phyloP scores from a whole-genome alignment of 345 rosid species.

The Sisymbrium irio region DNA sequence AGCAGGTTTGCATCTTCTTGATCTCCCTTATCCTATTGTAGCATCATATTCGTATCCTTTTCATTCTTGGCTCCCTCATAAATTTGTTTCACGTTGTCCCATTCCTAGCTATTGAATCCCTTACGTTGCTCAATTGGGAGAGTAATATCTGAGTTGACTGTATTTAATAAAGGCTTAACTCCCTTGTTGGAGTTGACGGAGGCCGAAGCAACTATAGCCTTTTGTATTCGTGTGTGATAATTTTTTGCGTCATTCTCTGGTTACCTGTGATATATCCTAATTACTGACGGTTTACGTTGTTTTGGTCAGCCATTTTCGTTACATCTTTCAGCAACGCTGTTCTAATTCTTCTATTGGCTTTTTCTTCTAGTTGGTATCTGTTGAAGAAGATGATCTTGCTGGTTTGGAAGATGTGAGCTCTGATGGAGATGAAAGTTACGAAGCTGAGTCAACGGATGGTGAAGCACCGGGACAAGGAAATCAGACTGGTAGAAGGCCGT shows the following conservation, averaged over 20 bases:
- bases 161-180: background rate
- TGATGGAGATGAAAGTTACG: constrained; percentile 93
- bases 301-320: background rate
- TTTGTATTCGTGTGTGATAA: background rate
- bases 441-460: constrained; percentile 84
- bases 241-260: background rate
- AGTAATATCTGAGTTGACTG: constrained; percentile 2
- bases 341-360: constrained; percentile 18
- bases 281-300: background rate
- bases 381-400: constrained; percentile 99
- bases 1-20: constrained; percentile 61
- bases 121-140: background rate
- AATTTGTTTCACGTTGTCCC: background rate
- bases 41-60: background rate
- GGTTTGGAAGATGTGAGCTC: constrained; percentile 98
- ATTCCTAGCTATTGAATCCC: constrained; percentile 12
- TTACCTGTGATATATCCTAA: background rate
- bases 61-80: background rate
- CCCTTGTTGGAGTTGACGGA: constrained; percentile 1
- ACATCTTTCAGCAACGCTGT: constrained; percentile 10
- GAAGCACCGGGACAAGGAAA: constrained; percentile 72
- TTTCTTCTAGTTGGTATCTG: constrained; percentile 75
- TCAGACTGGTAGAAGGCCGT: constrained; percentile 69
- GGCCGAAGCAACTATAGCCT: background rate
- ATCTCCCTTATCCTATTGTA: background rate